Percentiles rank a stretch among this genome's conserved stretches.
Conservation (phyloP, 1,284 basidiomycete species). For the Phlebopus sp. region DNA sequence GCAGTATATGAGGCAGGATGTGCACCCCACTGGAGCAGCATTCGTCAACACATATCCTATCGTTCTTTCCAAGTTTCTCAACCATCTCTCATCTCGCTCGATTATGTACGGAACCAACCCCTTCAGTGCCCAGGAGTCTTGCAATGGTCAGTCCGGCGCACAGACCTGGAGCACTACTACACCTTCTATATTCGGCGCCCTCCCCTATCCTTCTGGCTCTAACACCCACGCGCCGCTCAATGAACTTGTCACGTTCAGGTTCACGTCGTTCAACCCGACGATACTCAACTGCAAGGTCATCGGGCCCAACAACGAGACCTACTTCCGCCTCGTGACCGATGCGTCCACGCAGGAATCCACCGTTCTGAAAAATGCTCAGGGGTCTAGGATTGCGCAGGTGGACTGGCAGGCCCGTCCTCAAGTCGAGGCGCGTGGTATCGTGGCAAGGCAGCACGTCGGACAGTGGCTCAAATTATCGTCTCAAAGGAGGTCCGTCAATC, state of each 20-base stretch:
- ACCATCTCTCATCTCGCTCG: neutral
- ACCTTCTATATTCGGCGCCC: conserved; percentile 57
- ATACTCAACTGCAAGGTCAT: conserved; percentile 54
- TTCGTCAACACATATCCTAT: neutral
- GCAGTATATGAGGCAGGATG: conserved; percentile 1
- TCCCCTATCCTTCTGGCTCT: conserved; percentile 46
- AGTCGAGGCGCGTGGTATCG: conserved; percentile 51
- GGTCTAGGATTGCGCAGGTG: conserved; percentile 50
- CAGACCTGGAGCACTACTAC: conserved; percentile 11
- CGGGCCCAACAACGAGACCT: conserved; percentile 42
- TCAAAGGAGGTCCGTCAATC: conserved; percentile 46
- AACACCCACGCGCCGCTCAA: conserved; percentile 29
- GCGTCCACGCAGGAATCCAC: conserved; percentile 49
- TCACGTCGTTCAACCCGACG: conserved; percentile 49
- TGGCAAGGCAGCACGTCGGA: conserved; percentile 46
- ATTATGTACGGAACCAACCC: conserved; percentile 27
- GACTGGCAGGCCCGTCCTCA: conserved; percentile 56
- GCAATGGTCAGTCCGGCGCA: conserved; percentile 6
- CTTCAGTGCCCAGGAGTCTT: conserved; percentile 23
- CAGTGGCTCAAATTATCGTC: conserved; percentile 55
- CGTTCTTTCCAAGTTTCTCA: neutral
- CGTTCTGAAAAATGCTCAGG: conserved; percentile 48
- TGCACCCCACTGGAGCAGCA: neutral
- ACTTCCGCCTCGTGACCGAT: conserved; percentile 47
- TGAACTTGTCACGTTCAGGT: conserved; percentile 44